Conservation (phyloP, 768 basidiomycete genomes). For the Gymnopilus junonius region DNA sequence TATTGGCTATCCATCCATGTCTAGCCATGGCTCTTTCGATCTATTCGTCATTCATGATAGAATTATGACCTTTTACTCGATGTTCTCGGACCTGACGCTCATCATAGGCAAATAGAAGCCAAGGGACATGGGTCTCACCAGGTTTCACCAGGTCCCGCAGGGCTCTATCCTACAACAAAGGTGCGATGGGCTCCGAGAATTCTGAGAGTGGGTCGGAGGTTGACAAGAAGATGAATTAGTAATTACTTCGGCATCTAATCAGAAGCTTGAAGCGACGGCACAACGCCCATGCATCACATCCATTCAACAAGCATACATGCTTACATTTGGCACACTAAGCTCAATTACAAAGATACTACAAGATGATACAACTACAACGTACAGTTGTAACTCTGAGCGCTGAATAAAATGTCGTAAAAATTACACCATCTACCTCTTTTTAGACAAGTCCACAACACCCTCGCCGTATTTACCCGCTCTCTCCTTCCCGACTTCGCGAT, state of each 20-base stretch:
- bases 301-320: not conserved
- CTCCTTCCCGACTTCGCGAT: conserved; percentile 26
- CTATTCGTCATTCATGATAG: not conserved
- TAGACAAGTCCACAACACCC: conserved; percentile 27
- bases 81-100: not conserved
- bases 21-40: too few species aligned
- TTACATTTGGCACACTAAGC: not conserved
- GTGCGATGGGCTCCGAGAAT: not conserved
- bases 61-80: not conserved
- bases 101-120: not conserved
- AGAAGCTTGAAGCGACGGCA: not conserved
- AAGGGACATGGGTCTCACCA: not conserved
- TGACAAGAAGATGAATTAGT: conserved; percentile 1
- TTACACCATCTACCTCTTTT: conserved; percentile 9
- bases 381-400: too few species aligned
- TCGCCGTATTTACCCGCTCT: conserved; percentile 29
- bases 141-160: too few species aligned
- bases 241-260: not conserved
- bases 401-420: not conserved
- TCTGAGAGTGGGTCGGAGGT: not conserved
- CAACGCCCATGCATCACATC: not conserved
- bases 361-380: too few species aligned
- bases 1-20: not conserved
- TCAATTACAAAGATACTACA: not conserved
- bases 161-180: too few species aligned